phyloP scores from a whole-genome alignment of 2,329 filamentous ascomycete species.

The Nothophaeocryptopus gaeumannii region DNA sequence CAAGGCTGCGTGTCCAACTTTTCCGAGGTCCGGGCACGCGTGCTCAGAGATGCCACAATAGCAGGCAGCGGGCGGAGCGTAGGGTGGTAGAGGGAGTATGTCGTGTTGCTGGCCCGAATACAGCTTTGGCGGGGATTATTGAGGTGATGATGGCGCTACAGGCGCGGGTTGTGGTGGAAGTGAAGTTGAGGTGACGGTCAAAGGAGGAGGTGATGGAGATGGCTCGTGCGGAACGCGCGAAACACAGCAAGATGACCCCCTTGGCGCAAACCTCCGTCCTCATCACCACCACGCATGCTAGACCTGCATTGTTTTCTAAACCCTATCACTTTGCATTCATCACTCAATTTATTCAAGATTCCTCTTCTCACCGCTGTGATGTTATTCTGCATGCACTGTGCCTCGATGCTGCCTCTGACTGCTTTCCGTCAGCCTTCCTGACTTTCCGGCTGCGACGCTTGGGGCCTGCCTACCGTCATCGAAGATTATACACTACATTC shows the following conservation, averaged over 20 bases:
- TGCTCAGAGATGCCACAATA: not conserved
- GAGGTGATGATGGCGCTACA: not conserved
- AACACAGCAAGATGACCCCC: no score
- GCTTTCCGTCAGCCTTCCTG: not conserved
- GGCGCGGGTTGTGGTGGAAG: not conserved
- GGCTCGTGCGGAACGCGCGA: no score
- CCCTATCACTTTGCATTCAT: no score
- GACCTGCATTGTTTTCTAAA: no score
- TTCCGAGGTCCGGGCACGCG: constrained; percentile 11
- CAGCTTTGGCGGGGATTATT: constrained; percentile 6
- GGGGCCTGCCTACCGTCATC: not conserved
- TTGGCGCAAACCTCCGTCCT: no score
- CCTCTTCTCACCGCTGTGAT: no score
- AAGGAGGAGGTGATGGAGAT: not conserved
- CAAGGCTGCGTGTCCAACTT: constrained; percentile 6
- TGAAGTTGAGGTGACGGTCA: constrained; percentile 6
- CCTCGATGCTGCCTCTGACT: no score
- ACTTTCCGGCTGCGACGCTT: not conserved
- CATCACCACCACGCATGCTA: no score
- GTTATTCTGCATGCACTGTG: no score
- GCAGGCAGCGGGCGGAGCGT: not conserved
- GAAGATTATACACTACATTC: not conserved
- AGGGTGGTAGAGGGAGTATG: not conserved
- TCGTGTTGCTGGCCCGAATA: constrained; percentile 7
- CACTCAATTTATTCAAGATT: no score